Evolutionary conservation across 768 basidiomycete genomes (phyloP).

Genomic region (Rhizopogon sp.): DNA sequence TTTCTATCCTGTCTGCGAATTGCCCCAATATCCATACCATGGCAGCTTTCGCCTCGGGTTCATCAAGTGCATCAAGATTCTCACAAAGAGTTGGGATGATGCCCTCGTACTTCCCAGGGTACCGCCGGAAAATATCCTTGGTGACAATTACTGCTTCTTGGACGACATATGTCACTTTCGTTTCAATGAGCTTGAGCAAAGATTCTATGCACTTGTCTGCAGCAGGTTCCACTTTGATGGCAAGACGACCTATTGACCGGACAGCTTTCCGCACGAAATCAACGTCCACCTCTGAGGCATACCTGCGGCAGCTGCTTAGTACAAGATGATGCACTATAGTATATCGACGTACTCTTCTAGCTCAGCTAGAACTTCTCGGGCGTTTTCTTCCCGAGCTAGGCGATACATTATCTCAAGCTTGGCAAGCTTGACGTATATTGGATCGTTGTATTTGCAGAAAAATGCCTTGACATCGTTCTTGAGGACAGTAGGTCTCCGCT

Average conservation of each 20-base stretch:
- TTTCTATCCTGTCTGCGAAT: slow-evolving; percentile 92
- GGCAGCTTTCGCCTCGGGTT: slow-evolving; percentile 93
- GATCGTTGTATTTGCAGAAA: slow-evolving; percentile 99
- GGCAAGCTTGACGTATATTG: slow-evolving; percentile 97
- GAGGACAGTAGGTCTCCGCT: slow-evolving; percentile 85
- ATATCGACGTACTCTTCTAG: slow-evolving; percentile 72
- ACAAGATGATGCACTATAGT: not conserved
- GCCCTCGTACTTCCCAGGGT: slow-evolving; percentile 95
- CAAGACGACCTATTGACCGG: slow-evolving; percentile 93
- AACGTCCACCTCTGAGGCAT: slow-evolving; percentile 96
- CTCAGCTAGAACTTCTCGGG: slow-evolving; percentile 87
- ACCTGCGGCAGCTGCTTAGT: slow-evolving; percentile 40
- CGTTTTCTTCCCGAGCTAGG: slow-evolving; percentile 91
- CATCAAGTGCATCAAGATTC: slow-evolving; percentile 87
- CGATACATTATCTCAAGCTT: slow-evolving; percentile 99
- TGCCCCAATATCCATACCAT: slow-evolving; percentile 99
- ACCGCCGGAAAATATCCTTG: slow-evolving; percentile 96
- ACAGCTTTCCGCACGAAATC: slow-evolving; percentile 99
- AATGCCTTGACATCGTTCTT: slow-evolving; percentile 98
- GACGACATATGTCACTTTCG: slow-evolving; percentile 92
- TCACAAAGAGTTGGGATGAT: slow-evolving; percentile 93
- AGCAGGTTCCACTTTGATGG: slow-evolving; percentile 91
- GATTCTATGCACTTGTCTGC: slow-evolving; percentile 89
- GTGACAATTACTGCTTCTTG: slow-evolving; percentile 97
- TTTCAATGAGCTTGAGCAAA: slow-evolving; percentile 82